Evolutionary conservation across 108 stramenopile genomes (phyloP), one percentile per base, ranked within the genome.

Genomic region (Mayamaea pseudoterrestris): DNA sequence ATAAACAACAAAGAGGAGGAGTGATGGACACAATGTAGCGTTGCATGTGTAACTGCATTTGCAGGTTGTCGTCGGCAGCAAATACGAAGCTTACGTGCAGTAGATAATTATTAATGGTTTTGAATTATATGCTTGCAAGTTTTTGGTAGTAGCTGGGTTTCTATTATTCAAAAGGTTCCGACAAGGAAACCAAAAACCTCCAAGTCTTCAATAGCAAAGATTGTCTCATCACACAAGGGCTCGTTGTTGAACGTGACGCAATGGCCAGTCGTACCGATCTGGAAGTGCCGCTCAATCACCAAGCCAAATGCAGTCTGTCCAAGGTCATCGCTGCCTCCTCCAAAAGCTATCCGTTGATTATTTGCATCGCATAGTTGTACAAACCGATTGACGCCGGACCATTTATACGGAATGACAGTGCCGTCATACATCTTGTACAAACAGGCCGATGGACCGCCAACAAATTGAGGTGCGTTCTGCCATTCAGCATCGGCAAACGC

Each of bases 191-290:
- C 76, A 58, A 57, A 83, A 39, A 73, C 53, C 47, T 86, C 84
- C 48, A 86, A 47, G 61, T 86, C 72, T 20, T 77, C 50, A 31
- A 81, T 65, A 30, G 71, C 60, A 65, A 86, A 86, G 43, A 64
- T 73, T 16, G 66, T 63, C 27, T 48, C 36, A 11, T 58, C 63
- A 34, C 81, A 84, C 3, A 91, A 49, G 0, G 83, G 74, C 14
- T 71, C 75, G 60, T 91, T 91, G 35, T 76, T 72, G 78, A 91
- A 91, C 6, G 90, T 91, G 18, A 72, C 75, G 55, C 90, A 91
- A 50, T 58, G 73, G 0, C 90, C 90, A 7, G 79, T 86, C 6
- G 74, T 72, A 7, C 90, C 90, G 21, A 65, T 39, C 47, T 78
- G 74, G 65, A 91, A 91, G 51, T 91, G 84, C 44, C 87, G 69